Evolutionary conservation across 2,329 filamentous ascomycete species (phyloP), one percentile per base, ranked within the genome.

Genomic region (Rhexocercosporidium sp.): DNA sequence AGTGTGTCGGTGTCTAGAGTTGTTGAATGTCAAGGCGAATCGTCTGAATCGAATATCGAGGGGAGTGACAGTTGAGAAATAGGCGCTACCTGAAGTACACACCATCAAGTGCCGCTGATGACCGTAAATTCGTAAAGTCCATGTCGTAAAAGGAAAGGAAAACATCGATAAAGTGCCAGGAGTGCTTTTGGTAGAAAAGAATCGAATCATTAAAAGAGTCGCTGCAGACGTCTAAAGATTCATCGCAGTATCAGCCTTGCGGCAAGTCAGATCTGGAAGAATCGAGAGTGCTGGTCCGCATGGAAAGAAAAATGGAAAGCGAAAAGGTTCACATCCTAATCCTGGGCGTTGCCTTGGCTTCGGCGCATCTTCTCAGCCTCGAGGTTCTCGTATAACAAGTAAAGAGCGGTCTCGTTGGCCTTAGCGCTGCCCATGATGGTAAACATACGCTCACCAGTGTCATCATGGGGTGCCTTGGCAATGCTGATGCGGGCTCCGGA

Each of bases 301-400:
- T 82, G 84, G 84, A 82, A 80, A 82, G 79, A 80, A 81, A 83
- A 80, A 80, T 78, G 68, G 71, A 67, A n/a, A n/a, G n/a, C n/a
- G 67, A 68, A 65, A 39, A 34, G 59, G 65, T n/a, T n/a, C 41
- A 22, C 29, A 8, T n/a, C 53, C 70, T 75, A 78, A 44, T 78
- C 76, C 72, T 78, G 76, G 62, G 73, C 59, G 62, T 69, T 84
- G 64, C 89, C 87, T 82, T 96, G 92, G 85, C 93, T 97, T 79
- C 96, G 93, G 76, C 96, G 93, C 90, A 96, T 96, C 88, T 99
- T 99, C 85, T 99, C 96, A 18, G 94, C 95, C 83, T 99, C 96
- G 61, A 99, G 88, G 81, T 99, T 99, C 86, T 99, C 96, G 79
- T 99, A 99, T 71, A 99, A 85, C 63, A 99, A 89, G 81, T 97